A percentile compares a stretch with the other conserved stretches of the same genome.
Evolutionary conservation across 2,329 filamentous ascomycete species (phyloP).

Genomic region (Apiospora aurea): DNA sequence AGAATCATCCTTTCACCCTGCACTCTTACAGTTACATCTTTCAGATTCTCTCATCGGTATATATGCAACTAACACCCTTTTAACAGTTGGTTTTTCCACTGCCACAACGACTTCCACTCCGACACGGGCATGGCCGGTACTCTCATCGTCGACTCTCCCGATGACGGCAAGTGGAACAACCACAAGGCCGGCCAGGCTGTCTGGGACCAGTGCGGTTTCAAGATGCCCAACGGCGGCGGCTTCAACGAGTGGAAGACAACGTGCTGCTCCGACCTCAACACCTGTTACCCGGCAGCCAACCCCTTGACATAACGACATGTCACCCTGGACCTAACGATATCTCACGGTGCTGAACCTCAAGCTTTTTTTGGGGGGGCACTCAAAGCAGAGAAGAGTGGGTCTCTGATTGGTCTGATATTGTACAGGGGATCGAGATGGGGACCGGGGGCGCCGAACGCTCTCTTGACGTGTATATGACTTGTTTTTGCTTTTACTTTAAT

Average conservation of each 20-base stretch:
- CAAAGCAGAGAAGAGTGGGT: not conserved
- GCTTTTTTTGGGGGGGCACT: not conserved
- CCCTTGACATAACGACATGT: not conserved
- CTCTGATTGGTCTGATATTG: not conserved
- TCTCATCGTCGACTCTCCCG: conserved; percentile 23
- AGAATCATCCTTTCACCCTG: not conserved
- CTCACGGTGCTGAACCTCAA: not conserved
- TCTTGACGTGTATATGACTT: not conserved
- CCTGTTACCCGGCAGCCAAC: not conserved
- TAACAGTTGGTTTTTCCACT: conserved; percentile 25
- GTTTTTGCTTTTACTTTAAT: not conserved
- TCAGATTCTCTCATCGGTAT: not conserved
- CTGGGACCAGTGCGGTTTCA: conserved; percentile 25
- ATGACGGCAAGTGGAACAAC: conserved; percentile 18
- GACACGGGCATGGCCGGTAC: conserved; percentile 23
- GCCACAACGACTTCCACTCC: conserved; percentile 26
- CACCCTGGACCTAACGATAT: not conserved
- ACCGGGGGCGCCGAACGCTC: not conserved
- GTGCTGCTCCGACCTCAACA: conserved; percentile 34
- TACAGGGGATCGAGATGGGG: not conserved
- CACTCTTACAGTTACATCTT: not conserved
- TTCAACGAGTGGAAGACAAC: conserved; percentile 32
- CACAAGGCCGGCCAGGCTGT: conserved; percentile 8
- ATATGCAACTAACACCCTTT: not conserved
- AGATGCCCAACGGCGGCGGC: conserved; percentile 22